These are phyloP conservation scores for Furculomyces boomerangus DNA, from an alignment of 371 early-diverging fungal species.

Conservation along the genomic window DNA sequence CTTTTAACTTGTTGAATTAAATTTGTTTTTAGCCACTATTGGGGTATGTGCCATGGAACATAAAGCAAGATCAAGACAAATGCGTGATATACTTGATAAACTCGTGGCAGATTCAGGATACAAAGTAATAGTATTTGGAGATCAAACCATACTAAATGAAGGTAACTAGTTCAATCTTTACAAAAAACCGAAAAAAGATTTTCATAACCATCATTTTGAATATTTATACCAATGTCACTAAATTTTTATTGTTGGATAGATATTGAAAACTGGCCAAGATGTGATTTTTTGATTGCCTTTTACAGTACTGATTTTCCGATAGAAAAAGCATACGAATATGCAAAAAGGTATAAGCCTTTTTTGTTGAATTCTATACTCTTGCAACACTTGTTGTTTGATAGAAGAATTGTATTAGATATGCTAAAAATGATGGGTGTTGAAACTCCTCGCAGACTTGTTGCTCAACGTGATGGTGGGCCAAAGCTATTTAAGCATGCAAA, in stretches of 20 bases:
- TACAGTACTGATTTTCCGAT: slow-evolving; percentile 92
- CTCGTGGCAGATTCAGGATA: slow-evolving; percentile 57
- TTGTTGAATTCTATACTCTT: slow-evolving; percentile 81
- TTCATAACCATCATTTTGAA: too few relatives aligned
- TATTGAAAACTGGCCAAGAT: slow-evolving; percentile 76
- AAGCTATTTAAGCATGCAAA: slow-evolving; percentile 30
- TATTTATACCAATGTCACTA: background rate
- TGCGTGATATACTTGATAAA: slow-evolving; percentile 83
- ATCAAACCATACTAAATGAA: slow-evolving; percentile 92
- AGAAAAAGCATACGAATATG: slow-evolving; percentile 82
- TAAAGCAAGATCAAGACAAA: slow-evolving; percentile 89
- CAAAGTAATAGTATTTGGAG: slow-evolving; percentile 83
- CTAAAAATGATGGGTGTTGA: slow-evolving; percentile 72
- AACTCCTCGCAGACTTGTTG: slow-evolving; percentile 66
- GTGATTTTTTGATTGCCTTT: slow-evolving; percentile 94
- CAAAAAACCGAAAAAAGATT: too few relatives aligned
- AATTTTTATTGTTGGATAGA: too few relatives aligned
- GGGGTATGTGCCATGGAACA: slow-evolving; percentile 89
- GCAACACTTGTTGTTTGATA: slow-evolving; percentile 84
- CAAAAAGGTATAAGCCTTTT: slow-evolving; percentile 61
- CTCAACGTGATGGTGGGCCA: slow-evolving; percentile 55
- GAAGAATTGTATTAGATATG: slow-evolving; percentile 70
- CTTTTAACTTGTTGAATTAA: background rate
- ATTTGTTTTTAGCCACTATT: slow-evolving; percentile 21
- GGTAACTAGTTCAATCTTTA: slow-evolving; percentile 22